phyloP scores from a whole-genome alignment of 139 green algal genomes.

The Pedinophyceae sp. region DNA sequence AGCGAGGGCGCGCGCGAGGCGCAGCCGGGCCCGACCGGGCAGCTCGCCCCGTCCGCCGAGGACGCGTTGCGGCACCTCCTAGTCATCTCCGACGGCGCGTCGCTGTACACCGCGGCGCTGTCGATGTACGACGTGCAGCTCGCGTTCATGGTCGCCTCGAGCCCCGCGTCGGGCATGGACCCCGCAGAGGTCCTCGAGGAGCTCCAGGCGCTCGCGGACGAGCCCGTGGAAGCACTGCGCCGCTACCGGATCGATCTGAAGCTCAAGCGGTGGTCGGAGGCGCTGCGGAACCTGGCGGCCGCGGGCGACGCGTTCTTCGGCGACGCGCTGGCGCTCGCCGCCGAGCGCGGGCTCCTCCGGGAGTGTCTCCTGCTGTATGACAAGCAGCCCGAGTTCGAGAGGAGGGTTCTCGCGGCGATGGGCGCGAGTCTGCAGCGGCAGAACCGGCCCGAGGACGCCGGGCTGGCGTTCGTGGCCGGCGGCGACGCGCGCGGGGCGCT shows the following conservation, averaged over 20 bases:
- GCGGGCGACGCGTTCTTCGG: conserved; percentile 38
- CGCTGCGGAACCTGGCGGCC: conserved; percentile 41
- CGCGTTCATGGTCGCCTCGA: conserved; percentile 69
- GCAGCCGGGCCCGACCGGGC: conserved; percentile 15
- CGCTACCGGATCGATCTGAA: conserved; percentile 52
- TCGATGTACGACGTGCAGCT: conserved; percentile 78
- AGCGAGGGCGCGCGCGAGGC: conserved; percentile 32
- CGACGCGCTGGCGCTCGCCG: conserved; percentile 35
- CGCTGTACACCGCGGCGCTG: conserved; percentile 68
- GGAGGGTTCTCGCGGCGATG: conserved; percentile 22
- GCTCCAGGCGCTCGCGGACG: conserved; percentile 35
- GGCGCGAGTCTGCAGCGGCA: conserved; percentile 11
- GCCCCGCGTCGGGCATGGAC: conserved; percentile 41
- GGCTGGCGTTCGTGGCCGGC: conserved; percentile 3
- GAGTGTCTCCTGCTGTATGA: conserved; percentile 36
- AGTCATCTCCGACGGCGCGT: conserved; percentile 53
- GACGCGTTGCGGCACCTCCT: conserved; percentile 66
- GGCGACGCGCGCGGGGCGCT: conserved; percentile 1
- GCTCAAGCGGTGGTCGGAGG: conserved; percentile 37
- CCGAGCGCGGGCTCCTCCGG: conserved; percentile 46
- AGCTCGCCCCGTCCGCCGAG: conserved; percentile 18
- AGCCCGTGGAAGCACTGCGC: conserved; percentile 12
- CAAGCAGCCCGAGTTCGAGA: conserved; percentile 1
- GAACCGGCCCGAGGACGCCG: conserved; percentile 34
- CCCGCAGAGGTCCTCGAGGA: conserved; percentile 76